phyloP scores from a whole-genome alignment of 768 basidiomycete genomes.

The Atractiella rhizophila region DNA sequence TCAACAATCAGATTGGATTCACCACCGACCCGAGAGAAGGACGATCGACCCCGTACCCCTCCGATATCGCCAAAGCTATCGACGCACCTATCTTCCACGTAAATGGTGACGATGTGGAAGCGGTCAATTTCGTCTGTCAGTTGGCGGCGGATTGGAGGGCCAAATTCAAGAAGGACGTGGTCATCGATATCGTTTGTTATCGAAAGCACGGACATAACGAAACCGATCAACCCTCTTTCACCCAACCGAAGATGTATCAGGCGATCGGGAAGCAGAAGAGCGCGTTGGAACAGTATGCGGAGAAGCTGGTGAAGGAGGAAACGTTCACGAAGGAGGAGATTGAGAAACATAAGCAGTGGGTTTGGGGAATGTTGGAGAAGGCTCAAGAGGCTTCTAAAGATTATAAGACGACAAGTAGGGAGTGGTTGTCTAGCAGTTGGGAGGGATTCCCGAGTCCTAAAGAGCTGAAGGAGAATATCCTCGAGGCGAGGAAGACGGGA shows the following conservation, averaged over 20 bases:
- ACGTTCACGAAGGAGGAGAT: conserved; percentile 91
- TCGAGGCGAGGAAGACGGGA: conserved; percentile 77
- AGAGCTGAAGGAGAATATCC: conserved; percentile 68
- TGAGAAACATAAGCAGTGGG: conserved; percentile 97
- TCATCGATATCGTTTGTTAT: conserved; percentile 95
- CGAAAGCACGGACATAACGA: conserved; percentile 97
- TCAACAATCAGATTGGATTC: conserved; percentile 98
- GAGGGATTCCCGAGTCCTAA: conserved; percentile 94
- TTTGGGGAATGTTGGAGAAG: conserved; percentile 95
- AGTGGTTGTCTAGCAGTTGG: conserved; percentile 97
- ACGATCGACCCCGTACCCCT: conserved; percentile 90
- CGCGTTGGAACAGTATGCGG: conserved; percentile 58
- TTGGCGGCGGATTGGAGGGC: conserved; percentile 94
- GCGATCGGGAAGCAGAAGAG: conserved; percentile 86
- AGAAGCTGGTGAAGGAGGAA: conserved; percentile 64
- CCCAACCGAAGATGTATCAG: conserved; percentile 95
- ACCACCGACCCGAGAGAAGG: conserved; percentile 95
- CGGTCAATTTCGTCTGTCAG: conserved; percentile 93
- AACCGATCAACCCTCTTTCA: conserved; percentile 95
- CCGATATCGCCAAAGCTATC: conserved; percentile 93
- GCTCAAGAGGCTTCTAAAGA: conserved; percentile 82
- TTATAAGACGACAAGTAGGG: conserved; percentile 77
- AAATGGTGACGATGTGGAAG: conserved; percentile 88
- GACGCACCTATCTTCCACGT: conserved; percentile 98
- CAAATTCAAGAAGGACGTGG: conserved; percentile 96